phyloP scores from a whole-genome alignment of 805 yeast genomes.

The Pichia manshurica region DNA sequence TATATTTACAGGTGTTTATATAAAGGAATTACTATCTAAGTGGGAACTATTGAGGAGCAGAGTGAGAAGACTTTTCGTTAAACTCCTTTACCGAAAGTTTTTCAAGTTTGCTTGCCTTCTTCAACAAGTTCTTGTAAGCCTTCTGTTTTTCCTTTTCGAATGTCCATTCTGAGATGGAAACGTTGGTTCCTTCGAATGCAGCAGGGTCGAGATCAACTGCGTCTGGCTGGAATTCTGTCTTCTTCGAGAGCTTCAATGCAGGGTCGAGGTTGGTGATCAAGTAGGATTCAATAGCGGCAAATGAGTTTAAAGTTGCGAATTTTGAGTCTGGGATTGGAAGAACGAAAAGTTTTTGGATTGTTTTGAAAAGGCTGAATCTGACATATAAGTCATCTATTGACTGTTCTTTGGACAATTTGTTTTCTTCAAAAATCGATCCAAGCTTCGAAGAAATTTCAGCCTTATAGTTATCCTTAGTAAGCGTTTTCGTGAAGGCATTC shows the following conservation, averaged over 20 bases:
- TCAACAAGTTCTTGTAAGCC: constrained; percentile 41
- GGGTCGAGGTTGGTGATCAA: constrained; percentile 35
- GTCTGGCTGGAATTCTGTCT: constrained; percentile 62
- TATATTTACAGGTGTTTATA: too few species aligned
- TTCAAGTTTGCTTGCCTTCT: constrained; percentile 28
- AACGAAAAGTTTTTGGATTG: constrained; percentile 43
- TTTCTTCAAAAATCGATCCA: constrained; percentile 10
- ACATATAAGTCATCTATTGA: constrained; percentile 35
- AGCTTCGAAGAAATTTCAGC: constrained; percentile 16
- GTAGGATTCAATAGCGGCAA: constrained; percentile 35
- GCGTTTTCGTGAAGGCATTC: constrained; percentile 15
- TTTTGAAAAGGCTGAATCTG: constrained; percentile 46
- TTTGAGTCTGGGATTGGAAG: constrained; percentile 48
- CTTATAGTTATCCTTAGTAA: constrained; percentile 11
- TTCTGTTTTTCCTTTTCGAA: constrained; percentile 40
- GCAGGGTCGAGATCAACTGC: constrained; percentile 57
- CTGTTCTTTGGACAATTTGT: neutral
- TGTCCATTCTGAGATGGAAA: constrained; percentile 48
- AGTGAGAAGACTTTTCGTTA: neutral
- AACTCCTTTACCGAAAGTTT: constrained; percentile 17
- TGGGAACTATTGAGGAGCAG: neutral
- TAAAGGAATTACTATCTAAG: too few species aligned
- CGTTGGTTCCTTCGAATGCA: constrained; percentile 54
- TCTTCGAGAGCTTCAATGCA: constrained; percentile 33
- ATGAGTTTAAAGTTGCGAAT: constrained; percentile 37